These are phyloP conservation scores for Cucumis melo DNA, from an alignment of 306 rosid species.

Conservation along the genomic window DNA sequence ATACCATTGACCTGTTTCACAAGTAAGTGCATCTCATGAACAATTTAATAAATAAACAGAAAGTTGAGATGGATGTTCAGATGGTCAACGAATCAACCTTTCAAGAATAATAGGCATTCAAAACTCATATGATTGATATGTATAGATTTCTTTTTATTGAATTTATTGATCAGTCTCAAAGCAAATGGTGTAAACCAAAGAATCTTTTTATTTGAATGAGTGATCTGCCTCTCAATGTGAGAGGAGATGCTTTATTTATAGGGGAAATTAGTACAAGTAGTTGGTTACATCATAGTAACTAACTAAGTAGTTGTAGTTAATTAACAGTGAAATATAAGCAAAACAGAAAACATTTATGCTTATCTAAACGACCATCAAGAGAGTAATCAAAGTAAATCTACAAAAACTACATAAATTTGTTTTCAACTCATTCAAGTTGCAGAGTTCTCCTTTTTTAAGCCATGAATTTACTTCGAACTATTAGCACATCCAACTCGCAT, in stretches of 20 bases:
- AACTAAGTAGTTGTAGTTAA: no score
- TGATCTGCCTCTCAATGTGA: no score
- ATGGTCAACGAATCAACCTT: neutral
- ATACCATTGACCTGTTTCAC: conserved; percentile 66
- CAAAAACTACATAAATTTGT: neutral
- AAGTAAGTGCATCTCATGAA: conserved; percentile 26
- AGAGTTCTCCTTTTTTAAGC: neutral
- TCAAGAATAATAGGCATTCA: neutral
- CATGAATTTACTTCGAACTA: neutral
- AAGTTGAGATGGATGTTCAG: neutral
- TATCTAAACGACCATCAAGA: neutral
- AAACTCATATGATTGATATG: neutral
- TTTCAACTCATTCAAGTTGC: neutral
- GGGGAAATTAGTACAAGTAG: no score
- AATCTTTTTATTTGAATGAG: no score
- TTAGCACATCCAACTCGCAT: neutral
- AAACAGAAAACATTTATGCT: neutral
- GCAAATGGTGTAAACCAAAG: no score
- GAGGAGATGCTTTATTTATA: no score
- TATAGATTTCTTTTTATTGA: neutral
- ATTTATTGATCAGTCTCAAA: neutral
- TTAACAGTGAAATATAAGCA: no score
- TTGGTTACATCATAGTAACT: no score
- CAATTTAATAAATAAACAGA: conserved; percentile 10
- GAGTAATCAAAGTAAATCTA: neutral